A percentile compares a stretch with the other conserved stretches of the same genome.
phyloP scores from a whole-genome alignment of 768 basidiomycete species.

The Lyophyllum shimeji region DNA sequence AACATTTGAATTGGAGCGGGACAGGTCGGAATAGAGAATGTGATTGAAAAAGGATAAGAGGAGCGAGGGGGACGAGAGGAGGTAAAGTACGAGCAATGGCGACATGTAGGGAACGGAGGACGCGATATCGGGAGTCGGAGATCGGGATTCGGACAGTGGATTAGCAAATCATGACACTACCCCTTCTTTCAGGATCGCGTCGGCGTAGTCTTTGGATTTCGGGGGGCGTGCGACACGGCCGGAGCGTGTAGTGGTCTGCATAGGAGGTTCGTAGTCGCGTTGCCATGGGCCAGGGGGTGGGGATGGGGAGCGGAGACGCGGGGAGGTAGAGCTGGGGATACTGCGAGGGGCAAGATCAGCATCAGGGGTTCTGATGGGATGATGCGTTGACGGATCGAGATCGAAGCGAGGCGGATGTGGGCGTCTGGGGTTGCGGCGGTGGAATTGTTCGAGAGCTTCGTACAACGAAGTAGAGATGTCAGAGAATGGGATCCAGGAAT shows the following conservation, averaged over 20 bases:
- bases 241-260: conserved; percentile 18
- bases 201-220: conserved; percentile 5
- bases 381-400: background rate
- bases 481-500: conserved; percentile 14
- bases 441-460: conserved; percentile 4
- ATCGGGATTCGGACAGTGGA: background rate
- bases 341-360: background rate
- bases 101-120: no score
- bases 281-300: conserved; percentile 9
- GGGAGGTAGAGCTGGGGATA: background rate
- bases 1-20: no score
- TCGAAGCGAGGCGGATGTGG: conserved; percentile 4
- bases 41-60: no score
- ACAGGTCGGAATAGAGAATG: no score
- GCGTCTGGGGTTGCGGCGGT: background rate
- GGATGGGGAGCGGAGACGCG: conserved; percentile 5
- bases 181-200: conserved; percentile 8
- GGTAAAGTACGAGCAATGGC: no score
- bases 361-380: background rate
- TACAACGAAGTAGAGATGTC: conserved; percentile 6
- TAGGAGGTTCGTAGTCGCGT: conserved; percentile 20
- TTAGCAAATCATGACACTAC: conserved; percentile 3
- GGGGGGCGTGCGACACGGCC: conserved; percentile 19
- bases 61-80: no score
- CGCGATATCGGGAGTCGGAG: no score